Evolutionary conservation across 352 stramenopile genomes (phyloP), one percentile per base, ranked within the genome.

Genomic region (Globisporangium apiculatum): DNA sequence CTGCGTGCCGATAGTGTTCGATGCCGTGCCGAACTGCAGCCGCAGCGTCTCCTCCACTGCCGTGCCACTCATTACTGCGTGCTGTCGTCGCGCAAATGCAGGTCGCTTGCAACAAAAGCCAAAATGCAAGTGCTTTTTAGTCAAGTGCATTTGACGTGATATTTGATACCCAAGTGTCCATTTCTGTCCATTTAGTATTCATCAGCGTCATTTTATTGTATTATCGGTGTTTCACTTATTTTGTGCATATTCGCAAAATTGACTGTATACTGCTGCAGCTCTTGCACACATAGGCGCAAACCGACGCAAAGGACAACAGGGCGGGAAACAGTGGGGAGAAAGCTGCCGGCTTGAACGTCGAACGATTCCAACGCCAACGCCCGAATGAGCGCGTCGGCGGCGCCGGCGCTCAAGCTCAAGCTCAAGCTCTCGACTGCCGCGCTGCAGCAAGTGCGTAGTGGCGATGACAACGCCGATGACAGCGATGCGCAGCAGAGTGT

Each of bases 21-120:
- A 56, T 4, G 82, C 82, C 53, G 78, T 74, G 61, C 82, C 82
- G 54, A 92, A 92, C 58, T 89, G 74, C 61, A 92, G 62, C 1
- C 79, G 70, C 60, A 92, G 59, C 53, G 73, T 87, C 61, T 88
- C 79, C 65, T 79, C 77, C 18, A 6, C 24, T n/a, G 45, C 45
- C 7, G 12, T 49, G n/a, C 45, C 45, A 49, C 45, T 49, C 45
- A 49, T 49, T 47, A 31, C 24, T 31, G 18, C 18, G 18, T 24
- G 40, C 11, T 43, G 40, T 43, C 40, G 40, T 14, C 40, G 24
- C 2, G 24, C 24, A 31, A 31, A 31, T 31, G 24, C 24, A 31
- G 24, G 24, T 31, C 24, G 24, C 3, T 3, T 3, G 24, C 24
- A 31, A 43, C 40, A 43, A 43, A 43, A 43, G 40, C 40, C 11